Conservation (phyloP, 2,329 filamentous ascomycete species). For the Metarhizium brunneum region DNA sequence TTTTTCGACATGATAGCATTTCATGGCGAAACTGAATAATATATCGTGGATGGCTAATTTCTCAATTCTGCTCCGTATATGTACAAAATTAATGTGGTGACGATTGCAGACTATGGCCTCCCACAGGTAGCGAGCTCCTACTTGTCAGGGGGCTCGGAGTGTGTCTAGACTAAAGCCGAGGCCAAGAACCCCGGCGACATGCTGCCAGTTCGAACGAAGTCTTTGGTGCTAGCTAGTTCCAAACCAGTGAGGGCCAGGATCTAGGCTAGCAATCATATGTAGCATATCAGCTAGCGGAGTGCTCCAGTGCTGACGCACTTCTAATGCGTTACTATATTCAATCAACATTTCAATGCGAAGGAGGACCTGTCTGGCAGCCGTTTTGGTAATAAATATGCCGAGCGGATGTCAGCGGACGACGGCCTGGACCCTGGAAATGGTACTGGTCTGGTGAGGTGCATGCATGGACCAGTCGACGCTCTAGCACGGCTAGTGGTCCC, state of each 20-base stretch:
- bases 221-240: background rate
- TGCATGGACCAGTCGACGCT: too few relatives aligned
- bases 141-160: background rate
- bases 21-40: too few relatives aligned
- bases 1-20: too few relatives aligned
- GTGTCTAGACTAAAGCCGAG: background rate
- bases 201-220: too few relatives aligned
- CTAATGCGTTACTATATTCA: background rate
- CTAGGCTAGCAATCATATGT: too few relatives aligned
- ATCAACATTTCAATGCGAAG: background rate
- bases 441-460: too few relatives aligned
- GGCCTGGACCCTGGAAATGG: too few relatives aligned
- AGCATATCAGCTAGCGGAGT: background rate
- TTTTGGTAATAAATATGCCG: background rate
- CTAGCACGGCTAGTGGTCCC: background rate
- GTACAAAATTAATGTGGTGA: too few relatives aligned
- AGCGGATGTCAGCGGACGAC: too few relatives aligned
- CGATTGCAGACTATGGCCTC: too few relatives aligned
- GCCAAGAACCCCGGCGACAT: background rate
- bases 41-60: too few relatives aligned
- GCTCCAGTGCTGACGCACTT: background rate
- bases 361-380: background rate
- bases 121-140: background rate
- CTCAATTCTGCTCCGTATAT: too few relatives aligned
- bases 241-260: background rate